Evolutionary conservation across 2,329 filamentous ascomycete species (phyloP), one percentile per base, ranked within the genome.

Genomic region (Arthrobotrys sphaeroides): DNA sequence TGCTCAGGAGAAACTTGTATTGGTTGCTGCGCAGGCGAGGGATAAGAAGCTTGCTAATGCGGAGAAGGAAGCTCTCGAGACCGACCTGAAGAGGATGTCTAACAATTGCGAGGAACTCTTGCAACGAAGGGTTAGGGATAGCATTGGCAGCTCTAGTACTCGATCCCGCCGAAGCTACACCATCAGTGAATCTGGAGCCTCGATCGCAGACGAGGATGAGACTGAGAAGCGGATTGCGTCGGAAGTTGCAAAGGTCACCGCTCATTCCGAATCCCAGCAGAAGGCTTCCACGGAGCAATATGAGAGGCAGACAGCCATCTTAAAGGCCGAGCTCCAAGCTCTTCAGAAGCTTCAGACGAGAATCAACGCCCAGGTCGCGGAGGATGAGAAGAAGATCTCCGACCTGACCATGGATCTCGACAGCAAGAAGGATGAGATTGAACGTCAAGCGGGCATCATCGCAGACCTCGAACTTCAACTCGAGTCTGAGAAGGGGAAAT

Each of bases 21-120:
- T 75, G 16, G 49, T 64, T 5, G 72, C 72, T 7, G 47, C 72
- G 20, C 72, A 75, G 42, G 16, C 40, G 5, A 69, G 64, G 40
- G 72, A 75, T 45, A 69, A 65, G 42, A 75, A 75, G 18, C 57
- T 75, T 20, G 72, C 72, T 3, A 64, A 59, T 43, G 72, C 64
- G 10, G 72, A 75, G 36, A 75, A 69, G 49, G 72, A 75, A 42
- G 72, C 72, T 18, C 72, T 75, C 18, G 72, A 75, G 49, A 59
- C 40, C n/a, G 64, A 75, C 20, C 45, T 75, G 42, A 75, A 75
- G 59, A 57, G 59, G 5, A 75, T 75, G 72, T 75, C 72, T 7
- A 69, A n/a, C n/a, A 75, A 75, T 55, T 75, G 72, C 59, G 72
- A 75, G 18, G 72, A 75, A 33, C 72, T 75, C n/a, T 43, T 75